Base-by-base conservation (phyloP, 1,139 yeast species). In the Wickerhamiella infanticola region DNA sequence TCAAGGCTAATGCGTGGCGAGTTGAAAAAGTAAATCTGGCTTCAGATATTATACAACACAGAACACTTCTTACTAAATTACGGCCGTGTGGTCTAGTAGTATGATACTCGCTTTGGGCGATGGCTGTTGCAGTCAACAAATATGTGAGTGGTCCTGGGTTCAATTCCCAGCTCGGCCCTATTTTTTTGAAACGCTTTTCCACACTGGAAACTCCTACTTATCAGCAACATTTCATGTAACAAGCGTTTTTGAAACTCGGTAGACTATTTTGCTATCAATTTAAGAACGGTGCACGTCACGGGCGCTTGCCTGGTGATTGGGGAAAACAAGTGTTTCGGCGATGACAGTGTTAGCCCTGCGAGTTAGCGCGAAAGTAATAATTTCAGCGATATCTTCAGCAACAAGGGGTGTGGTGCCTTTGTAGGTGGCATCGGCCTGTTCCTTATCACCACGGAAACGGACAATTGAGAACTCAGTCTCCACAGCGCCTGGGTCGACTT, bases 401-500 rank as follows among this genome's bases (percentile, higher is more conserved):
- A 67, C 66, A 51, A 85, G 68, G 23, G 95, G 94, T 46, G 75
- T 79, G 36, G 80, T 72, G 39, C 85, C 86, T 39, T 70, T 69
- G 59, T 84, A 85, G 25, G 81, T 86, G 18, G 73, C 74, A 53
- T 78, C 78, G 7, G 94, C 94, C 58, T 73, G 73, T 4, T 64
- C 67, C 43, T 66, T 58, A 60, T 84, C 93, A 48, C 94, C 94
- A 52, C 77, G 71, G 68, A 75, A 80, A 60, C 94, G 72, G 35
- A 81, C 82, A 35, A 76, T 63, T 5, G 90, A 79, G 61, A 85
- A 85, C 58, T 85, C 95, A 13, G 95, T 85, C 63, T 83, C 85
- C 25, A 84, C 94, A 42, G 81, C 78, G 57, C 95, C 95, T 8
- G 95, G 95, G 51, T 83, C 88, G 44, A 84, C 73, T 61, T 83